Evolutionary conservation across 257 asterid species (phyloP).

Genomic region (Capsicum pubescens): DNA sequence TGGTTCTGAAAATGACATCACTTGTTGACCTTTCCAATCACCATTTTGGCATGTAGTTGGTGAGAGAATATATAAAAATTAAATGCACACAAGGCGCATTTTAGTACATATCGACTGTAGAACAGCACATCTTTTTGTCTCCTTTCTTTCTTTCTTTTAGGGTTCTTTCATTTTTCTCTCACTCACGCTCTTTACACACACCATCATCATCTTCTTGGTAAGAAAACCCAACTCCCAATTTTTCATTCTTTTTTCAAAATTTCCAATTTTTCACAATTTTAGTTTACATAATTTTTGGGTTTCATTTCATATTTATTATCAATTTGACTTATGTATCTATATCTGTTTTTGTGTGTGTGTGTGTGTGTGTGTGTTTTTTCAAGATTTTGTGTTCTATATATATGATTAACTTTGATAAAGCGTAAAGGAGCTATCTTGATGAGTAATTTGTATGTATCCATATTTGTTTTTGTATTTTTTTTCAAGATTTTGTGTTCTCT

Average conservation of each 20-base stretch:
- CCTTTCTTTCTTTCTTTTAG: neutral
- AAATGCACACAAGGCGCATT: neutral
- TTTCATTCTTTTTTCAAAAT: neutral
- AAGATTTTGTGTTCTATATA: neutral
- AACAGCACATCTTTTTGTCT: constrained; percentile 24
- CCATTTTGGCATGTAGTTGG: constrained; percentile 22
- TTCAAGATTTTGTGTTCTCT: neutral
- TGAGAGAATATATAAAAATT: neutral
- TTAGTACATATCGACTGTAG: neutral
- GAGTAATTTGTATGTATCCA: no score
- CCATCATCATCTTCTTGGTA: constrained; percentile 24
- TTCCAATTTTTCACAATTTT: neutral
- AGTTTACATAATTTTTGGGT: neutral
- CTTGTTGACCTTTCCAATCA: neutral
- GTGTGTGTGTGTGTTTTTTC: neutral
- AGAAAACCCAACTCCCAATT: neutral
- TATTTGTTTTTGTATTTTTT: neutral
- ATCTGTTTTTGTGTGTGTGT: neutral
- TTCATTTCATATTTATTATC: neutral
- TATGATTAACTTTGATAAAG: no score
- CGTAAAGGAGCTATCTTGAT: neutral
- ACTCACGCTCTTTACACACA: neutral
- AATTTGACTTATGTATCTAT: neutral
- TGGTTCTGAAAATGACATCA: neutral
- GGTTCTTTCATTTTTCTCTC: neutral